Evolutionary conservation across 2,329 filamentous ascomycete species (phyloP).

Genomic region (Cercospora berteroae): DNA sequence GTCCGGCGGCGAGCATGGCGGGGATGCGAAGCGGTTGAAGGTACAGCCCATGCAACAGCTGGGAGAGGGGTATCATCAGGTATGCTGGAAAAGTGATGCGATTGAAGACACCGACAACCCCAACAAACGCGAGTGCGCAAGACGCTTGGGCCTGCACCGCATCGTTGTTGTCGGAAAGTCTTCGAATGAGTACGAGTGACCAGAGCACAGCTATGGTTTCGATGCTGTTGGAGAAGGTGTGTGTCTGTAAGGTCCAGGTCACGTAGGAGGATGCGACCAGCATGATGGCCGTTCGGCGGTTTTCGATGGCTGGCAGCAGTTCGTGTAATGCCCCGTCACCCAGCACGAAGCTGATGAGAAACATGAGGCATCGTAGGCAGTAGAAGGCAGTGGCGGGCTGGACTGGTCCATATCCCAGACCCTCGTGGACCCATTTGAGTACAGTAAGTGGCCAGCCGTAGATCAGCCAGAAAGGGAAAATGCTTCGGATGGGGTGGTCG

Average conservation of each 20-base stretch:
- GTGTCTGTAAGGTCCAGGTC: slow-evolving; percentile 97
- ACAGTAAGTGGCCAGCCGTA: slow-evolving; percentile 94
- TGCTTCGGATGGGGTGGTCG: slow-evolving; percentile 83
- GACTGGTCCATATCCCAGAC: slow-evolving; percentile 74
- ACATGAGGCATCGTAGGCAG: slow-evolving; percentile 85
- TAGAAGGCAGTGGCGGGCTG: slow-evolving; percentile 88
- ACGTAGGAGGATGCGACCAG: slow-evolving; percentile 95
- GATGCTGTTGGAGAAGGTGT: slow-evolving; percentile 96
- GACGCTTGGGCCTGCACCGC: slow-evolving; percentile 74
- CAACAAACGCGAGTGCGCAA: slow-evolving; percentile 73
- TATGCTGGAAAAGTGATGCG: slow-evolving; percentile 97
- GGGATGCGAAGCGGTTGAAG: slow-evolving; percentile 56
- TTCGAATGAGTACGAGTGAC: slow-evolving; percentile 86
- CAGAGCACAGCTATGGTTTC: slow-evolving; percentile 91
- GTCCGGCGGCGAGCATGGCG: slow-evolving; percentile 62
- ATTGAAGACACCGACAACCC: slow-evolving; percentile 88
- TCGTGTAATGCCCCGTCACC: slow-evolving; percentile 98
- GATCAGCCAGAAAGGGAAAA: slow-evolving; percentile 93
- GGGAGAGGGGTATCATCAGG: slow-evolving; percentile 76
- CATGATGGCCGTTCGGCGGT: slow-evolving; percentile 70
- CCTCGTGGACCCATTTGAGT: slow-evolving; percentile 87
- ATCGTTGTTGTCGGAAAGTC: slow-evolving; percentile 77
- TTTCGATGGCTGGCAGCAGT: slow-evolving; percentile 71
- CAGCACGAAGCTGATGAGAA: slow-evolving; percentile 88
- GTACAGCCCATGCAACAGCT: slow-evolving; percentile 79